These are phyloP conservation scores for Choricystis sp. DNA, from an alignment of 139 green algal species.

Conservation along the genomic window DNA sequence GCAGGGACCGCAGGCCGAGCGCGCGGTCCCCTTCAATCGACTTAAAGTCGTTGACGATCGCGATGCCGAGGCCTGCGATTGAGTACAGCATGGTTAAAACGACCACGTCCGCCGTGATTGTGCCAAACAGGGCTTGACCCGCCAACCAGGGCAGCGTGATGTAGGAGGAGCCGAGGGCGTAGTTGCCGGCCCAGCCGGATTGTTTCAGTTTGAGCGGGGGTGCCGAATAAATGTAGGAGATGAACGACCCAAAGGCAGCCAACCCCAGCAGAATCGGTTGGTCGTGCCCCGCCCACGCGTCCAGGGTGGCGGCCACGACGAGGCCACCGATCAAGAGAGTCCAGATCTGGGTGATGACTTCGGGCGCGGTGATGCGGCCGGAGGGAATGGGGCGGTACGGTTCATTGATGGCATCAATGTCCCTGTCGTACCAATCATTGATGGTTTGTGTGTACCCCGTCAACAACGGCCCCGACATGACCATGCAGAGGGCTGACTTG, in stretches of 20 bases:
- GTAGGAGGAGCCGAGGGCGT: slow-evolving; percentile 87
- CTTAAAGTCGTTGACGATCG: slow-evolving; percentile 99
- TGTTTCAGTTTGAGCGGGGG: slow-evolving; percentile 97
- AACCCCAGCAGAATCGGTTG: slow-evolving; percentile 52
- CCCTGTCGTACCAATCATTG: slow-evolving; percentile 95
- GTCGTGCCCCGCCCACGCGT: slow-evolving; percentile 57
- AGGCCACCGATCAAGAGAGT: slow-evolving; percentile 73
- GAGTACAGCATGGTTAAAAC: slow-evolving; percentile 95
- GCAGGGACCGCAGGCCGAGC: slow-evolving; percentile 79
- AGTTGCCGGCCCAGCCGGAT: slow-evolving; percentile 87
- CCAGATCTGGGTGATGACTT: slow-evolving; percentile 79
- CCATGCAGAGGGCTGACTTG: slow-evolving; percentile 76
- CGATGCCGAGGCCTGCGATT: slow-evolving; percentile 89
- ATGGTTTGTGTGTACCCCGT: slow-evolving; percentile 99
- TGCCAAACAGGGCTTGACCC: slow-evolving; percentile 85
- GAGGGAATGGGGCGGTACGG: slow-evolving; percentile 95
- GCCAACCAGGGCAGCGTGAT: slow-evolving; percentile 94
- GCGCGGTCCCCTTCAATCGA: slow-evolving; percentile 68
- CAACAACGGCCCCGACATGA: slow-evolving; percentile 85
- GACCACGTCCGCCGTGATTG: slow-evolving; percentile 74
- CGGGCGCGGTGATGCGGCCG: slow-evolving; percentile 56
- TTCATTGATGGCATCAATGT: slow-evolving; percentile 99
- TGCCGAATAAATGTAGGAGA: slow-evolving; percentile 98
- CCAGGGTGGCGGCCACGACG: slow-evolving; percentile 58
- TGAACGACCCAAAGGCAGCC: slow-evolving; percentile 79